Evolutionary conservation across 164 flowering plant species (phyloP).

Genomic region (Saururus chinensis): DNA sequence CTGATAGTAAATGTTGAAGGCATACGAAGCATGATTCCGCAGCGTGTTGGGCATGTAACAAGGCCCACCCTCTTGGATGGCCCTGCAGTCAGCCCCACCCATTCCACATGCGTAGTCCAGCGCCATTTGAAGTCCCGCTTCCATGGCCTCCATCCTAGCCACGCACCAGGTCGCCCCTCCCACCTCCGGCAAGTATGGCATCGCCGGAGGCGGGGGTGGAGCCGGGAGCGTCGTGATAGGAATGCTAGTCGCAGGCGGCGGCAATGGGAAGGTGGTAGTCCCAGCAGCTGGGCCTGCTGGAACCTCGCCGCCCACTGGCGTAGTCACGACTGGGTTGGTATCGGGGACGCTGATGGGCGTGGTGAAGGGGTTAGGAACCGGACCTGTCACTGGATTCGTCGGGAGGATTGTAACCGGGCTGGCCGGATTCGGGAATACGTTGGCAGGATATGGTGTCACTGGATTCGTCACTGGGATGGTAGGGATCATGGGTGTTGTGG

Average conservation of each 20-base stretch:
- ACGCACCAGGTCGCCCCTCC: slow-evolving; percentile 89
- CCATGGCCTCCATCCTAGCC: slow-evolving; percentile 48
- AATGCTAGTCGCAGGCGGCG: slow-evolving; percentile 21
- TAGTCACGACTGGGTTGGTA: slow-evolving; percentile 6
- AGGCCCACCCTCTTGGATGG: slow-evolving; percentile 59
- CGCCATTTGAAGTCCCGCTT: slow-evolving; percentile 58
- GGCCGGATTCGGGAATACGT: slow-evolving; percentile 12
- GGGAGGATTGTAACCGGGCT: slow-evolving; percentile 42
- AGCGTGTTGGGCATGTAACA: slow-evolving; percentile 71
- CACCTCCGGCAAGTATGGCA: slow-evolving; percentile 29
- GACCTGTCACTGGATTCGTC: slow-evolving; percentile 21
- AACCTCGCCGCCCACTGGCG: neutral
- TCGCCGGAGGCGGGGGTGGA: slow-evolving; percentile 32
- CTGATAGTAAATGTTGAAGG: slow-evolving; percentile 88
- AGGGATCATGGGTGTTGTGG: slow-evolving; percentile 2
- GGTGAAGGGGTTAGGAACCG: slow-evolving; percentile 21
- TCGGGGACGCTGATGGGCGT: slow-evolving; percentile 23
- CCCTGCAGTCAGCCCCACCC: slow-evolving; percentile 78
- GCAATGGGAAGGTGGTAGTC: slow-evolving; percentile 26
- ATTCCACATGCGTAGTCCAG: slow-evolving; percentile 93
- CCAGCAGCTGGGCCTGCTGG: slow-evolving; percentile 1
- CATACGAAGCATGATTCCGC: slow-evolving; percentile 83
- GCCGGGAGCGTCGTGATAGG: slow-evolving; percentile 26
- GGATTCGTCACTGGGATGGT: slow-evolving; percentile 14
- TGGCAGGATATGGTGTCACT: slow-evolving; percentile 2